Evolutionary conservation across 225 moss, liverwort and hornwort genomes (phyloP), one percentile per base, ranked within the genome.

Genomic region (Physcomitrellopsis africana): DNA sequence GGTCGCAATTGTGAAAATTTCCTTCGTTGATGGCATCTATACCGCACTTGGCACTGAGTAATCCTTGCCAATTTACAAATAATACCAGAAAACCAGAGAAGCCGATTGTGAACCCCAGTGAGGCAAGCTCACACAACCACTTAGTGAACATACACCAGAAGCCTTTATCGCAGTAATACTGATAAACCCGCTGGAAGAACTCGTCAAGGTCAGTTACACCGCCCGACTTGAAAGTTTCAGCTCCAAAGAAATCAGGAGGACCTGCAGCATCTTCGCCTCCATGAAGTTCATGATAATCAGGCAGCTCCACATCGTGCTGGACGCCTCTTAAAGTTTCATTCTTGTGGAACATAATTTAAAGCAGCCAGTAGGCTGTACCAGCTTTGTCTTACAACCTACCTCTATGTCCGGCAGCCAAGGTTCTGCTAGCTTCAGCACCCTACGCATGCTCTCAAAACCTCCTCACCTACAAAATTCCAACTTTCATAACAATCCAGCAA

Each of bases 131-230:
- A 67, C 93, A 93, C 69, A 99, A 76, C 99, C 99, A 99, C 67
- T 92, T 92, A 43, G 95, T 95, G 77, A 92, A 90, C 79, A 99
- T 99, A 82, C 99, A 99, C 95, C 95, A 95, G 70, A 99, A 95
- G 47, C 99, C 99, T 80, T 95, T 95, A 72, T 99, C 93, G 77
- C 99, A 99, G 70, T 99, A 99, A 65, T 99, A 99, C 51, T 85
- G 95, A 77, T 99, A 99, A 8, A 99, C 90, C 24, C 93, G 89
- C 86, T 93, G 93, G 78, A 99, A 99, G 72, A 99, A 99, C 72
- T 87, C 90, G 75, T 99, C 99, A 29, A 99, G 88, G 84, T 99
- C 95, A 43, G 89, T 84, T 70, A 99, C 90, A 63, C 92, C 94
- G 81, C 91, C 96, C 94, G 94, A 92, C 64, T 91, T 94, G 64